These are phyloP conservation scores for Pestalotiopsis sp. DNA, from an alignment of 2,329 filamentous ascomycete genomes.

Conservation along the genomic window DNA sequence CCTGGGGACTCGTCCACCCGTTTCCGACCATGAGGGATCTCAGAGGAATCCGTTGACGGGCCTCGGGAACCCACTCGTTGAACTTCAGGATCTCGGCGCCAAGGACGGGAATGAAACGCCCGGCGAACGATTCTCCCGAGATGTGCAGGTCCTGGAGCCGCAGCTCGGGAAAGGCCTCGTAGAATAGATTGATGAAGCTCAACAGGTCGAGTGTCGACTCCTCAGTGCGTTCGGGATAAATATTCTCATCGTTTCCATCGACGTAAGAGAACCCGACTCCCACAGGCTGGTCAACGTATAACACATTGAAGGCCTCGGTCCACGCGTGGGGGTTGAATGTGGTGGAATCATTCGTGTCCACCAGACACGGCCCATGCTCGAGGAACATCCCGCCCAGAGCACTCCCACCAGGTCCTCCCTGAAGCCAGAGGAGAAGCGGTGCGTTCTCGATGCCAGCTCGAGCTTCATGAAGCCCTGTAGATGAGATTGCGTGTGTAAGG, in stretches of 20 bases:
- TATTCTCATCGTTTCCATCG: not conserved
- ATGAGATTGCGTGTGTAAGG: not conserved
- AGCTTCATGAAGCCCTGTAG: constrained; percentile 34
- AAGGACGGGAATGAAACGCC: not conserved
- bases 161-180: not conserved
- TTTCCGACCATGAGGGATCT: not conserved
- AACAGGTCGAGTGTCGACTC: not conserved
- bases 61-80: not conserved
- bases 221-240: not conserved
- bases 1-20: not conserved
- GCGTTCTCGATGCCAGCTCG: constrained; percentile 30
- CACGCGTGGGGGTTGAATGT: constrained; percentile 44
- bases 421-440: constrained; percentile 37
- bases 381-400: constrained; percentile 41
- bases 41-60: not conserved
- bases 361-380: constrained; percentile 44
- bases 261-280: constrained; percentile 43
- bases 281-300: constrained; percentile 39
- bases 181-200: not conserved
- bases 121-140: not conserved
- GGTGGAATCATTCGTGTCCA: constrained; percentile 34
- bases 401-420: constrained; percentile 41
- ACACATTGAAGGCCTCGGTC: constrained; percentile 44
- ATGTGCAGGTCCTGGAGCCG: not conserved
- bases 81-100: not conserved